phyloP scores from a whole-genome alignment of 345 rosid genomes.

The Eucalyptus regnans region DNA sequence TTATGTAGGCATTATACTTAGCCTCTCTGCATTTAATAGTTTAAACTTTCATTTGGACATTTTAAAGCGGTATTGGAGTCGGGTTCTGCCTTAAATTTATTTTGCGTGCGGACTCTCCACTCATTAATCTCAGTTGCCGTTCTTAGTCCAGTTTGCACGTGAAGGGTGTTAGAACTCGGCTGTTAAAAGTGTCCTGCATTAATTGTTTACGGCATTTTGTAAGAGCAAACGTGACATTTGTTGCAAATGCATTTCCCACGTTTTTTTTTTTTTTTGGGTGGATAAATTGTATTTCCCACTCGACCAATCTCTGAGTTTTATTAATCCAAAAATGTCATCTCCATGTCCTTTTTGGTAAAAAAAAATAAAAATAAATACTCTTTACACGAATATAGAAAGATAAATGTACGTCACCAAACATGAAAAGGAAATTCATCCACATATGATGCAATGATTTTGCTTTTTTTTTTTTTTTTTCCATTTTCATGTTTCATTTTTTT shows the following conservation, averaged over 20 bases:
- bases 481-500: not conserved
- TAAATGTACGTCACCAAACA: not conserved
- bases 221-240: not conserved
- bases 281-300: not conserved
- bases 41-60: not conserved
- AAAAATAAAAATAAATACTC: not conserved
- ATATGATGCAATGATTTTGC: not conserved
- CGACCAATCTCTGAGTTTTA: not conserved
- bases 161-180: not conserved
- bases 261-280: not conserved
- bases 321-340: not conserved
- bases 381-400: not conserved
- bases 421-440: not conserved
- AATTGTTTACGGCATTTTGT: not conserved
- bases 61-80: not conserved
- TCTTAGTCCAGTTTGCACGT: not conserved
- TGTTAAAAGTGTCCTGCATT: not conserved
- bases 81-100: not conserved
- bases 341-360: not conserved
- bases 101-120: not conserved
- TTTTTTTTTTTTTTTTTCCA: not conserved
- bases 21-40: not conserved
- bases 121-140: not conserved
- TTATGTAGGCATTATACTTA: not conserved
- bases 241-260: not conserved